Base-by-base conservation (phyloP, 352 stramenopile genomes). In the Pythium biforme region DNA sequence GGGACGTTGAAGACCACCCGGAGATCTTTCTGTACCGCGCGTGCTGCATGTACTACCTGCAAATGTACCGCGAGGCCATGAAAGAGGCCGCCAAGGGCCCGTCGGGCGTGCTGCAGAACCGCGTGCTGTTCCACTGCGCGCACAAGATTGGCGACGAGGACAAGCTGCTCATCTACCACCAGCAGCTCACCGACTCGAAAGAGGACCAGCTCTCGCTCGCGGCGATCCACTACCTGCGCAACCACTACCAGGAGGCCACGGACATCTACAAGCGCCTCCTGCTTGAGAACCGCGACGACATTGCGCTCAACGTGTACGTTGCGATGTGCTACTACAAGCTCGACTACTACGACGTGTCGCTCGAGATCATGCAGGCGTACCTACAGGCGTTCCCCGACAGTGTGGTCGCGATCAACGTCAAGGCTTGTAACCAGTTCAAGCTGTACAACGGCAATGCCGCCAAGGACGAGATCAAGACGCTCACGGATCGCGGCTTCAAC, bases 301-400 rank as follows among this genome's bases (percentile, higher is more conserved):
- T 98, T 17, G 96, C 96, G 29, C 81, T 99, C 9, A 98, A 99
- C 70, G 94, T 99, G 39, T 99, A 98, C 68, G 90, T 98, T n/a
- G 96, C 96, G 54, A 98, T 99, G 92, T 98, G 94, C 67, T 98
- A 98, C 74, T 99, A 98, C 92, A 98, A 99, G 65, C 88, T 98
- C 29, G 89, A 98, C 73, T 98, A 98, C 76, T 98, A 99, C 79
- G 96, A 99, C 62, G 95, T 98, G 23, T 97, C 87, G 45, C 72
- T 99, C 15, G 96, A 99, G 77, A 98, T 98, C 67, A 91, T 99
- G 60, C 88, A 96, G 46, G 92, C 97, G 15, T 99, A 99, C 68
- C 73, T 98, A 59, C 89, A 98, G 49, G 78, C 79, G 1, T 93
- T 90, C 45, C 92, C 96, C 0, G 89, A 98, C 65, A 96, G 79